Conservation (phyloP, 2,329 filamentous ascomycete species). For the Pseudogymnoascus sp. region DNA sequence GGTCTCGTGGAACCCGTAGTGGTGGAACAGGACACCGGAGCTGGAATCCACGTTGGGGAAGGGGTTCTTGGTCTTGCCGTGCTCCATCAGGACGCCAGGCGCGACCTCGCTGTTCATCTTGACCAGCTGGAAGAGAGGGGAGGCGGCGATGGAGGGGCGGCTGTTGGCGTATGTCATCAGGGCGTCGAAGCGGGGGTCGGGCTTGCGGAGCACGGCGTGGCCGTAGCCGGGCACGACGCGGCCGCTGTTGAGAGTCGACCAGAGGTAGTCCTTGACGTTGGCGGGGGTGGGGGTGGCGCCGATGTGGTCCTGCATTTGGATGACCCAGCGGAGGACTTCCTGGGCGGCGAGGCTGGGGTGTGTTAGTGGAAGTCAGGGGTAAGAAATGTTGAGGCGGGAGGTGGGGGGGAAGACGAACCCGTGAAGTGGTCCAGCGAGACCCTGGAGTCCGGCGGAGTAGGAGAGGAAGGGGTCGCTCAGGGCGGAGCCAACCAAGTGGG, state of each 20-base stretch:
- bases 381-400: conserved; percentile 1
- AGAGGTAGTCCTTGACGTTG: conserved; percentile 83
- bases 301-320: conserved; percentile 89
- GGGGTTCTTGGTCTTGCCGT: conserved; percentile 97
- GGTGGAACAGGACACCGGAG: conserved; percentile 92
- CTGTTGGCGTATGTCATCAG: conserved; percentile 90
- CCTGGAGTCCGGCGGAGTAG: conserved; percentile 91
- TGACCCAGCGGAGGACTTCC: conserved; percentile 92
- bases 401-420: conserved; percentile 40
- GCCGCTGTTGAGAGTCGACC: conserved; percentile 86
- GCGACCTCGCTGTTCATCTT: conserved; percentile 89
- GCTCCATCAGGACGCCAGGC: conserved; percentile 80
- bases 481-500: conserved; percentile 89
- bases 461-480: conserved; percentile 92
- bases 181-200: conserved; percentile 91
- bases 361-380: neutral
- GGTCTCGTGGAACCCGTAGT: conserved; percentile 96
- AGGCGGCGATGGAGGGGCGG: conserved; percentile 73
- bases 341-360: conserved; percentile 65
- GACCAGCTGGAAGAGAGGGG: conserved; percentile 90
- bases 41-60: conserved; percentile 94
- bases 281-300: conserved; percentile 68
- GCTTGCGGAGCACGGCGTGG: conserved; percentile 91
- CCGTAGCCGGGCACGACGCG: conserved; percentile 93
- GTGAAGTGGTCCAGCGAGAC: conserved; percentile 87